phyloP scores from a whole-genome alignment of 2,329 filamentous ascomycete species.

The Talaromyces marneffei region DNA sequence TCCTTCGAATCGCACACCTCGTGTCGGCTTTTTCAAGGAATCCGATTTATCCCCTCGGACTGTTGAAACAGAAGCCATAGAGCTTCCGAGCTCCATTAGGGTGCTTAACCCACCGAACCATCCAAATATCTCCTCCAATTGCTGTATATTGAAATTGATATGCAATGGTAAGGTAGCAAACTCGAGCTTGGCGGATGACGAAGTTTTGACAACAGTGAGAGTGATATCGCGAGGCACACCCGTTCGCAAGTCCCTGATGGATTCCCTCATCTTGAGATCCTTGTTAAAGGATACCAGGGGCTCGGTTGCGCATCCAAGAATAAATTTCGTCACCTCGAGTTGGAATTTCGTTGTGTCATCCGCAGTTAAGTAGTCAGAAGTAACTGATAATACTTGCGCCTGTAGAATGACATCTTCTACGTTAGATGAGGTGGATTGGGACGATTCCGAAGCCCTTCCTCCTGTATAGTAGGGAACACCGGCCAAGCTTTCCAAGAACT shows the following conservation, averaged over 20 bases:
- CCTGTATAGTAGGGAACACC: slow-evolving; percentile 24
- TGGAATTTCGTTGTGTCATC: slow-evolving; percentile 23
- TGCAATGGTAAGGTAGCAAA: slow-evolving; percentile 72
- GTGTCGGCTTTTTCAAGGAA: slow-evolving; percentile 28
- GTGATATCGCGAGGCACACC: slow-evolving; percentile 36
- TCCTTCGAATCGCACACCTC: slow-evolving; percentile 54
- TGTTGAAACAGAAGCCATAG: slow-evolving; percentile 69
- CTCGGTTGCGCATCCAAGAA: slow-evolving; percentile 44
- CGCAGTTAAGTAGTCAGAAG: slow-evolving; percentile 20
- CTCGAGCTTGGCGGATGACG: slow-evolving; percentile 44
- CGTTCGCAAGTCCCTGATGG: slow-evolving; percentile 36
- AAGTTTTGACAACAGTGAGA: slow-evolving; percentile 30
- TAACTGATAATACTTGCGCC: slow-evolving; percentile 23
- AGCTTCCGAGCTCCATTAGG: slow-evolving; percentile 80
- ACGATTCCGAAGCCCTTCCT: slow-evolving; percentile 12
- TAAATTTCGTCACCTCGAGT: slow-evolving; percentile 38
- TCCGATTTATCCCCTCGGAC: slow-evolving; percentile 32
- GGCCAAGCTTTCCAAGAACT: slow-evolving; percentile 34
- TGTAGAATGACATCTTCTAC: slow-evolving; percentile 32
- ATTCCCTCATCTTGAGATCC: slow-evolving; percentile 42
- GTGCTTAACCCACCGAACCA: slow-evolving; percentile 90
- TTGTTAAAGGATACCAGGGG: slow-evolving; percentile 50
- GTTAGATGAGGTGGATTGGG: slow-evolving; percentile 19
- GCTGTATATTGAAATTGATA: slow-evolving; percentile 69
- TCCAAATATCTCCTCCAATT: slow-evolving; percentile 76